Evolutionary conservation across 176 grass and related monocot species (phyloP), one percentile per base, ranked within the genome.

Genomic region (Chrysopogon serrulatus): DNA sequence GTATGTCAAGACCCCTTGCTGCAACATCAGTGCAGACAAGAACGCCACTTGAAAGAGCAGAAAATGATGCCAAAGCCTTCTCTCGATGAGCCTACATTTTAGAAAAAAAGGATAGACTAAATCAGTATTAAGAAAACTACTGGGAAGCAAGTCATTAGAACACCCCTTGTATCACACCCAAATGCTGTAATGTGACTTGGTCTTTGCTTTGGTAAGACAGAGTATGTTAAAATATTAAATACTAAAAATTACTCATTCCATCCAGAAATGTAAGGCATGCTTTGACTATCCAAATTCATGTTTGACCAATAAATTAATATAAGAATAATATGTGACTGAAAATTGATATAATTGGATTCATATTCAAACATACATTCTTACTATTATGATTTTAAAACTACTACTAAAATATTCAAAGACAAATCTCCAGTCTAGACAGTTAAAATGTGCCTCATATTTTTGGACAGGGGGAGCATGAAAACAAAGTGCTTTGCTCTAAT

Each of bases 1-100:
- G 96, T 91, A 98, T 98, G 87, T 98, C 96, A 42, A 98, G 91
- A 39, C 96, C 96, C 84, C 96, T 98, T 85, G 96, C 96, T 32
- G 96, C 96, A 90, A 98, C 96, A 94, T 98, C 91, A 41, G 96
- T 98, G 73, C 96, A 98, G 51, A 98, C 82, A 64, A 98, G 81
- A 76, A 95, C 88, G 67, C 93, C 96, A 87, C 85, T 96, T 85
- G 96, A 91, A 71, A 95, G 91, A 67, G 90, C 75, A 75, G 87
- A 92, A 87, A 95, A 98, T 73, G 86, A 92, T 3, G 93, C 79
- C 79, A 98, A 87, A 54, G 96, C 89, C 90, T 98, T 98, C 83
- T 98, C 96, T 69, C 96, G 91, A 85, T 84, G 75, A 53, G 79
- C 84, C 96, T 98, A 84, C 41, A 65, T 13, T 61, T 27, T 40